Evolutionary conservation across 2,329 filamentous ascomycete genomes (phyloP).

Genomic region (Herpotrichia juniperi): DNA sequence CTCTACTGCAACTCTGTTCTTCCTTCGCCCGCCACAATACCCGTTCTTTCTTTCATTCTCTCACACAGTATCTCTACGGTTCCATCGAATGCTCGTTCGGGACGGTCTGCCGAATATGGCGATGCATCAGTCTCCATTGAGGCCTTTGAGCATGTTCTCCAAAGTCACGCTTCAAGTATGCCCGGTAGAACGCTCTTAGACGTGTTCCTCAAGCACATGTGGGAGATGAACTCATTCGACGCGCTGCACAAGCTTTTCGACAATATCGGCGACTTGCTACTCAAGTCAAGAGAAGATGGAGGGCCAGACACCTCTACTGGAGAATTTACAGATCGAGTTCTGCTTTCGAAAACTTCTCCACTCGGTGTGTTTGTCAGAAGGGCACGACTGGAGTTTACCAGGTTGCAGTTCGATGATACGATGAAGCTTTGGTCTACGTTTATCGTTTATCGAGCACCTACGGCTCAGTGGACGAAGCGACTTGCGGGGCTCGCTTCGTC

Average conservation of each 20-base stretch:
- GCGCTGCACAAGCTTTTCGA: constrained; percentile 79
- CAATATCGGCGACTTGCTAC: constrained; percentile 56
- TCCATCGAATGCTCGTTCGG: constrained; percentile 26
- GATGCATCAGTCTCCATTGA: constrained; percentile 38
- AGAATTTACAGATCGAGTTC: constrained; percentile 53
- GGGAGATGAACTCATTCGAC: constrained; percentile 83
- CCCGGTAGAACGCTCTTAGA: constrained; percentile 89
- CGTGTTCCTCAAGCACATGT: constrained; percentile 78
- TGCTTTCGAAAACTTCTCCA: constrained; percentile 75
- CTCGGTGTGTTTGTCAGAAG: constrained; percentile 81
- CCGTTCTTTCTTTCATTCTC: constrained; percentile 79
- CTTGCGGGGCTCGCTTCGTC: constrained; percentile 34
- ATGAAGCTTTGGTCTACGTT: constrained; percentile 83
- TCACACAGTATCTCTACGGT: constrained; percentile 63
- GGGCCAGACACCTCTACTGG: constrained; percentile 8
- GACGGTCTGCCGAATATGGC: constrained; percentile 36
- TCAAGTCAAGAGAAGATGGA: constrained; percentile 40
- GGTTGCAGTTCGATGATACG: constrained; percentile 79
- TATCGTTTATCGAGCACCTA: constrained; percentile 79
- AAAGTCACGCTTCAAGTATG: constrained; percentile 56
- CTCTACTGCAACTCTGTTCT: constrained; percentile 78
- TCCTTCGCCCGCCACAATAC: constrained; percentile 72
- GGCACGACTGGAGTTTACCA: constrained; percentile 77
- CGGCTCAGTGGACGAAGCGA: constrained; percentile 64
- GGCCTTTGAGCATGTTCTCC: constrained; percentile 56